Base-by-base conservation (phyloP, 371 early-diverging fungal species). In the Mucor irregularis region DNA sequence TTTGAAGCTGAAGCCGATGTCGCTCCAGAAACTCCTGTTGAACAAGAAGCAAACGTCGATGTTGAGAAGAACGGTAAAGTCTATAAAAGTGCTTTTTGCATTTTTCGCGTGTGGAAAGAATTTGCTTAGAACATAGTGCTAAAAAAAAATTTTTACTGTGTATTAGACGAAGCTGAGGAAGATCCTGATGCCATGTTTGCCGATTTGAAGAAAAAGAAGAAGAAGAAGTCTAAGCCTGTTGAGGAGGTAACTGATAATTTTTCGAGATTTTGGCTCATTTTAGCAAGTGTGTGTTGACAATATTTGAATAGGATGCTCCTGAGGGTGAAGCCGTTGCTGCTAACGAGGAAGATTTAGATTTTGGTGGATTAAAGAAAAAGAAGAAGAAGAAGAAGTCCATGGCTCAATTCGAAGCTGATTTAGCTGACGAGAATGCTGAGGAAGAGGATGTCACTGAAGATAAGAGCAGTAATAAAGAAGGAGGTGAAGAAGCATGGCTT, bases 331-430 rank as follows among this genome's bases (percentile, higher is more conserved):
- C 70, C n/a, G 65, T 66, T 7, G 74, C 61, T 30, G 82, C 74
- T 24, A 74, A 67, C 16, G 80, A 80, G 25, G 91, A 87, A 49
- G 82, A 80, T 46, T 72, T 87, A 39, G 92, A 89, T 61, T 90
- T 94, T 69, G 90, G 90, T 44, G 89, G 84, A 51, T 73, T 90
- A 68, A 90, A 90, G 73, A 90, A 90, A 74, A 93, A 90, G 76
- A 94, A 94, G 84, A 94, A 94, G 84, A 91, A 93, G 86, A 95
- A 92, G 80, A 94, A 94, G 87, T 83, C 84, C 62, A 62, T 92
- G 82, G 90, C 87, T 5, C 91, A 89, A 35, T 89, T 90, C 62
- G 93, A 91, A 71, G 91, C 90, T 34, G 89, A 89, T 58, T 71
- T 93, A 67, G 90, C 88, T 6, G 94, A 91, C 53, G 95, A 93